A percentile compares a stretch with the other conserved stretches of the same genome.
Evolutionary conservation across 176 grass and related monocot species (phyloP).

Genomic region (Triticum monococcum): DNA sequence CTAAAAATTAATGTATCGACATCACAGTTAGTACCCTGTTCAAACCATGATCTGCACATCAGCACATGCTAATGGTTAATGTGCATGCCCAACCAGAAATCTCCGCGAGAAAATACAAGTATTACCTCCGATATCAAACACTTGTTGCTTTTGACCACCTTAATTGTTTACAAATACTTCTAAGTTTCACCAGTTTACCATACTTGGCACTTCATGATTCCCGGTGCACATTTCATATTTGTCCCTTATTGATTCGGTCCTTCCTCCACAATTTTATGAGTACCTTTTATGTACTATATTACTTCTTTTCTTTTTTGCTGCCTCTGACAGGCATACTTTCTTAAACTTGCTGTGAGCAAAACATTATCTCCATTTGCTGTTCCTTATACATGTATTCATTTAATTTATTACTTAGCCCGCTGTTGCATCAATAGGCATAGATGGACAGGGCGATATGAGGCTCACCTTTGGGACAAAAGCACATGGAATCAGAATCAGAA

Average conservation of each 20-base stretch:
- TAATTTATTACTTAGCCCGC: conserved; percentile 13
- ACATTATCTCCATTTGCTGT: background rate
- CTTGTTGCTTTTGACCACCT: background rate
- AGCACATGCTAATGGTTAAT: background rate
- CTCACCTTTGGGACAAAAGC: conserved; percentile 99
- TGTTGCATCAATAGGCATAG: conserved; percentile 70
- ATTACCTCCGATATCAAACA: background rate
- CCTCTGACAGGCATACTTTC: background rate
- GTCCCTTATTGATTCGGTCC: too few species aligned
- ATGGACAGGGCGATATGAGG: conserved; percentile 98
- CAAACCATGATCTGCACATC: background rate
- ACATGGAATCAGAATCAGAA: conserved; percentile 99
- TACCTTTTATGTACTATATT: background rate
- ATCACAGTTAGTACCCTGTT: background rate
- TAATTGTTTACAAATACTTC: background rate
- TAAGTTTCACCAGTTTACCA: background rate
- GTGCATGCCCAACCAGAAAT: background rate
- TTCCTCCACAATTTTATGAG: background rate
- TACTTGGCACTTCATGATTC: background rate
- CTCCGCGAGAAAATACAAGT: background rate
- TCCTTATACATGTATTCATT: conserved; percentile 5
- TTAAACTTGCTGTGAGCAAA: conserved; percentile 1
- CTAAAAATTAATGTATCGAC: background rate
- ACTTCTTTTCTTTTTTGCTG: background rate
- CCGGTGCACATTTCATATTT: background rate